These are phyloP conservation scores for Paecilomyces formosus DNA, from an alignment of 2,329 filamentous ascomycete species.

Conservation along the genomic window DNA sequence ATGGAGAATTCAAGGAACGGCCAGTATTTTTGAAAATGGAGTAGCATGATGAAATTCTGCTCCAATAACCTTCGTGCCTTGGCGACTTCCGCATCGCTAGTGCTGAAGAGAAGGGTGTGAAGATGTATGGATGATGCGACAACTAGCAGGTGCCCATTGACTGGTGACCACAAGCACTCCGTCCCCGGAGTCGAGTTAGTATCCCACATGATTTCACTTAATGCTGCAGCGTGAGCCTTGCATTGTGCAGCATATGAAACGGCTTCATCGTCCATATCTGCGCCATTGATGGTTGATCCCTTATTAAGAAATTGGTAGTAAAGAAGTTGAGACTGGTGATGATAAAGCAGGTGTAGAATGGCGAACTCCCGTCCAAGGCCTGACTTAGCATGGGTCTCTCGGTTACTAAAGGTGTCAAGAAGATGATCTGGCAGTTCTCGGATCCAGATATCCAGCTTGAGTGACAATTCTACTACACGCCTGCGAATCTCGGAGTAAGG, in stretches of 20 bases:
- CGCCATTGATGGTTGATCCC: background rate
- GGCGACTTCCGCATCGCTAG: slow-evolving; percentile 27
- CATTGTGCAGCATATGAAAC: slow-evolving; percentile 31
- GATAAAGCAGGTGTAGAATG: slow-evolving; percentile 19
- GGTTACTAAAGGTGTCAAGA: background rate
- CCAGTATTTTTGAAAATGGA: slow-evolving; percentile 35
- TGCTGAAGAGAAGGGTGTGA: slow-evolving; percentile 38
- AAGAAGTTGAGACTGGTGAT: slow-evolving; percentile 40
- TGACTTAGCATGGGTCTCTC: background rate
- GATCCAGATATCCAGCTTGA: background rate
- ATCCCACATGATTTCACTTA: slow-evolving; percentile 36
- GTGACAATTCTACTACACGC: background rate
- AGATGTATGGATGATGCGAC: slow-evolving; percentile 42
- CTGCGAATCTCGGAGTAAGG: background rate
- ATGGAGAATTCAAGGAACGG: slow-evolving; percentile 32
- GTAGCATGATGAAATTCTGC: slow-evolving; percentile 40
- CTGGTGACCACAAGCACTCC: slow-evolving; percentile 38
- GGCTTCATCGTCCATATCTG: slow-evolving; percentile 1
- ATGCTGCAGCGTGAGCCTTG: slow-evolving; percentile 31
- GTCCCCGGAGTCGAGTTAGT: slow-evolving; percentile 29
- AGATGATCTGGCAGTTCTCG: background rate
- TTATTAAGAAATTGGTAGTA: slow-evolving; percentile 40
- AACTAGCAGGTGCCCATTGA: slow-evolving; percentile 39
- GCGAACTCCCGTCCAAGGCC: background rate
- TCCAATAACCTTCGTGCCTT: slow-evolving; percentile 31